These are phyloP conservation scores for Naematelia aurantialba DNA, from an alignment of 768 basidiomycete species.

Conservation along the genomic window DNA sequence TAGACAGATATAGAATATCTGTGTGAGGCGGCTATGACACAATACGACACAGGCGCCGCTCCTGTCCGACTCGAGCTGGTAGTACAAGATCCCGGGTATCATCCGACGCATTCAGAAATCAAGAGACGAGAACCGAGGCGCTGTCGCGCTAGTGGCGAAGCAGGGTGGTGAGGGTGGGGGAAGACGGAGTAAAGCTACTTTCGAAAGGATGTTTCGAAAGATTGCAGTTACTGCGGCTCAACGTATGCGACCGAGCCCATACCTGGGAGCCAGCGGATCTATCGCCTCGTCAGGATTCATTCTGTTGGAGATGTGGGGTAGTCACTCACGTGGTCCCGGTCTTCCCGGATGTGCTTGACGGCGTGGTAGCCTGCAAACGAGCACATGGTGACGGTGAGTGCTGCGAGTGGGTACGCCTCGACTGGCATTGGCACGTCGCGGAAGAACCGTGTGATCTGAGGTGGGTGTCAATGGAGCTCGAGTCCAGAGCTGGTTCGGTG, in stretches of 20 bases:
- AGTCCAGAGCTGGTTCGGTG: too few relatives aligned
- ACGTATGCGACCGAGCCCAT: not conserved
- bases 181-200: too few relatives aligned
- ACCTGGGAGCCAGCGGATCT: not conserved
- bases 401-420: conserved; percentile 27
- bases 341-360: conserved; percentile 15
- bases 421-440: conserved; percentile 18
- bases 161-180: too few relatives aligned
- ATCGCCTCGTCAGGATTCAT: not conserved
- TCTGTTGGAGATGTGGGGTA: not conserved
- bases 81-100: too few relatives aligned
- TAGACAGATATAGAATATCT: too few relatives aligned
- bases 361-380: conserved; percentile 19
- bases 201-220: not conserved
- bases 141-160: too few relatives aligned
- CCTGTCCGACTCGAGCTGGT: too few relatives aligned
- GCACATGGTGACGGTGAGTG: conserved; percentile 23
- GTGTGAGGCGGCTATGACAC: too few relatives aligned
- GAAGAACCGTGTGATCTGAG: conserved; percentile 13
- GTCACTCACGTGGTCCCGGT: conserved; percentile 20
- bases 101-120: too few relatives aligned
- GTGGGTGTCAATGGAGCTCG: too few relatives aligned
- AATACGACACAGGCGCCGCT: too few relatives aligned
- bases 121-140: too few relatives aligned
- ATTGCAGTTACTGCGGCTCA: not conserved